Base-by-base conservation (phyloP, 2,329 filamentous ascomycete species). In the Fusarium globosum region DNA sequence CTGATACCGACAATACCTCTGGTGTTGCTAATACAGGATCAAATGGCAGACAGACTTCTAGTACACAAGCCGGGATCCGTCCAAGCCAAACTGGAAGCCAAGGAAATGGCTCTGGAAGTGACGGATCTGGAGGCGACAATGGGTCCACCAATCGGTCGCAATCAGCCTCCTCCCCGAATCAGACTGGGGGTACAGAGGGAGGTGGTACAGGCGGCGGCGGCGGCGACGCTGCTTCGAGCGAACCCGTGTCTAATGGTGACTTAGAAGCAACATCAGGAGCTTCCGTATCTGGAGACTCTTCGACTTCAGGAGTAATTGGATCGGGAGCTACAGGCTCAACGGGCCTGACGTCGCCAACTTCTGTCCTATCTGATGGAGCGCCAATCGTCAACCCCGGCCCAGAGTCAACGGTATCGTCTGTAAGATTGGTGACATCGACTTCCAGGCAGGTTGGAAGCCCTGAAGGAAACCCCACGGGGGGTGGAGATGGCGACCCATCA, bases 361-460 rank as follows among this genome's bases (percentile, higher is more conserved):
- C 65, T 10, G 11, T 70, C 6, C 4, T 59, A 26, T 43, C 58
- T 4, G 59, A 69, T 4, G 67, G 45, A 15, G 46, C 67, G 18
- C 36, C 67, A 2, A 43, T 69, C 7, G 16, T 59, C 26, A 69
- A 69, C 9, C 52, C 65, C 1, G 45, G 23, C 6, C 10, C 59
- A 26, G 49, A 4, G 4, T 42, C 51, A n/a, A 36, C 30, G 3
- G 16, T 11, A 2, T 7, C 28, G 8, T 15, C 28, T 6, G 4
- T 23, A 46, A 18, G 7, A 30, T 36, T 23, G 20, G 46, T 33
- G 7, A 42, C 35, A 18, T 35, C 58, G 3, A 38, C 26, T 23
- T 28, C 41, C 1, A 45, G 59, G 30, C 10, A 43, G 21, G 9
- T 26, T 6, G 67, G 52, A 30, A 51, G 18, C 2, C 66, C 52